Evolutionary conservation across 192 early-diverging fungal species (phyloP).

Genomic region (Backusella australiensis): DNA sequence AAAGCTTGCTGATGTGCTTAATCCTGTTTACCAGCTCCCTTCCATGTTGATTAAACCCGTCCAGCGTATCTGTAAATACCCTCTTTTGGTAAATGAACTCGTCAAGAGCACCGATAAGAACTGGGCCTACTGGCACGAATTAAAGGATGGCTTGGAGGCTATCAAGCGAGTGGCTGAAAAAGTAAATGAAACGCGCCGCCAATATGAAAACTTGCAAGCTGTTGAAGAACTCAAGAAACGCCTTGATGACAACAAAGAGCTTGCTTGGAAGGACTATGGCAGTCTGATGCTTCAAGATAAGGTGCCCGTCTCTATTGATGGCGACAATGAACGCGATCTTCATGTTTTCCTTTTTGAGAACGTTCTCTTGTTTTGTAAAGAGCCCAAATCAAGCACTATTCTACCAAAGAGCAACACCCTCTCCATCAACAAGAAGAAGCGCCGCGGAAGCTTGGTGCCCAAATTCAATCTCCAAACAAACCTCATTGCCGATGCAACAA

Average conservation of each 20-base stretch:
- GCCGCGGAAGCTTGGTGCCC: constrained; percentile 56
- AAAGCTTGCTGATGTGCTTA: constrained; percentile 62
- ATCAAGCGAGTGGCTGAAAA: constrained; percentile 86
- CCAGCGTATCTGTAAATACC: constrained; percentile 97
- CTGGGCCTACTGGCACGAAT: constrained; percentile 55
- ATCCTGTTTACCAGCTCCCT: constrained; percentile 84
- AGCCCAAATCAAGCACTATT: constrained; percentile 49
- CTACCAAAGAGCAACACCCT: constrained; percentile 36
- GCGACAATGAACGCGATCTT: constrained; percentile 66
- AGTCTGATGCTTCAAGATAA: constrained; percentile 64
- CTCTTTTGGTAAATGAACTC: constrained; percentile 76
- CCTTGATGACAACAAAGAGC: constrained; percentile 78
- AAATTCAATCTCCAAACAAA: constrained; percentile 47
- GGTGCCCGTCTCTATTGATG: constrained; percentile 55
- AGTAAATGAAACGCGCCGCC: constrained; percentile 88
- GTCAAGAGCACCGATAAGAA: constrained; percentile 55
- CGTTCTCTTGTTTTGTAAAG: constrained; percentile 91
- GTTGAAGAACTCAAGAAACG: constrained; percentile 77
- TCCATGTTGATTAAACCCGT: constrained; percentile 95
- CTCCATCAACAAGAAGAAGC: constrained; percentile 41
- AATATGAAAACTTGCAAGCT: constrained; percentile 79
- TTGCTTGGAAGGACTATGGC: constrained; percentile 74
- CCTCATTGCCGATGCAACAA: neutral
- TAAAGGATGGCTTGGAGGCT: constrained; percentile 67
- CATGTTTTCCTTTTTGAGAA: constrained; percentile 91